Percentiles rank a stretch among this genome's conserved stretches.
These are phyloP conservation scores for Lotus japonicus DNA, from an alignment of 306 rosid species.

Conservation along the genomic window DNA sequence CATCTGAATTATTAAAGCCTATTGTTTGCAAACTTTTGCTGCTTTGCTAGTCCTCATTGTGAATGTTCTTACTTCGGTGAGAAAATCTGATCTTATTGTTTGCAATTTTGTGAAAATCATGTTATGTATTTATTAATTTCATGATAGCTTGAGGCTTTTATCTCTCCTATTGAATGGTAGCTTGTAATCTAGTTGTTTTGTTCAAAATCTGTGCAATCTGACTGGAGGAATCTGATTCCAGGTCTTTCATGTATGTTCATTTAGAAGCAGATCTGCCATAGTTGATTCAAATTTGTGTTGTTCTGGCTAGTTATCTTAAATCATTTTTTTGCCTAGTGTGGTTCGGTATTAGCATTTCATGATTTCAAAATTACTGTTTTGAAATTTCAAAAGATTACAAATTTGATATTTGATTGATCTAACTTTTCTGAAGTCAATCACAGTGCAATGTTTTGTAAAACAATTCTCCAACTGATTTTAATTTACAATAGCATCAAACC, in stretches of 20 bases:
- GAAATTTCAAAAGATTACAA: slow-evolving; percentile 6
- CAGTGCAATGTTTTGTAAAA: background rate
- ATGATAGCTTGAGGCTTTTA: slow-evolving; percentile 9
- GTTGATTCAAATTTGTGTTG: slow-evolving; percentile 4
- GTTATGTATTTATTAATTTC: slow-evolving; percentile 1
- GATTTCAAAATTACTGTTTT: background rate
- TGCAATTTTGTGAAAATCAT: slow-evolving; percentile 19
- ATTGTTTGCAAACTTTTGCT: slow-evolving; percentile 2
- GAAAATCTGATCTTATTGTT: background rate
- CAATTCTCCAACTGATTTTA: slow-evolving; percentile 12
- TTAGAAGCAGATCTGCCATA: background rate
- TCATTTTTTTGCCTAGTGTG: background rate
- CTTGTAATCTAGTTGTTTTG: slow-evolving; percentile 11
- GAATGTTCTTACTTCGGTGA: slow-evolving; percentile 17
- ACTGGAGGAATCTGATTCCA: slow-evolving; percentile 18
- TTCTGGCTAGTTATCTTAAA: background rate
- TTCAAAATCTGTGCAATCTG: slow-evolving; percentile 14
- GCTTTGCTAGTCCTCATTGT: background rate
- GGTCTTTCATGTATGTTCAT: slow-evolving; percentile 18
- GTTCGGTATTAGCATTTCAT: slow-evolving; percentile 6
- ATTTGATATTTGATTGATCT: background rate
- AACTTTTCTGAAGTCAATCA: background rate
- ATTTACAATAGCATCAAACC: background rate
- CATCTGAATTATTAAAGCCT: slow-evolving; percentile 10
- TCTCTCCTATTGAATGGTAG: background rate